Conservation (phyloP, 164 flowering plant genomes). For the Protea cynaroides region DNA sequence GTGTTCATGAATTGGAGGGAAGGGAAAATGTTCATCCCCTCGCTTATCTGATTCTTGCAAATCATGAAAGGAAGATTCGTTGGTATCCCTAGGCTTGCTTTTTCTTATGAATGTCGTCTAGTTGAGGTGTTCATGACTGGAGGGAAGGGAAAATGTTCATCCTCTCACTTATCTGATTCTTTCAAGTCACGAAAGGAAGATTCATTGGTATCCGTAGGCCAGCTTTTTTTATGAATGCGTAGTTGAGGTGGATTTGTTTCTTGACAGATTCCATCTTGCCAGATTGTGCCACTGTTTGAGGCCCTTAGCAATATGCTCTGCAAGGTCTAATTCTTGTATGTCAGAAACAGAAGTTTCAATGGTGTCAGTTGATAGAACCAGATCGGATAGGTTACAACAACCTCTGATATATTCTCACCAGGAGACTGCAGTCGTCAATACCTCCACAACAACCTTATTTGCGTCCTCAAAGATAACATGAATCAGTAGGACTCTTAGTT, state of each 20-base stretch:
- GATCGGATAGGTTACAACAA: too few species aligned
- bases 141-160: constrained; percentile 9
- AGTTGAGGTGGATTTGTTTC: constrained; percentile 12
- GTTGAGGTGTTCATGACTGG: constrained; percentile 6
- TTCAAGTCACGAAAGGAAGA: constrained; percentile 15
- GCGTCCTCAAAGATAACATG: too few species aligned
- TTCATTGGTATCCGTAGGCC: constrained; percentile 6
- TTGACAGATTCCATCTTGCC: constrained; percentile 23
- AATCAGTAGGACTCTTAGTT: too few species aligned
- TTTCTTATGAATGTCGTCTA: constrained; percentile 13
- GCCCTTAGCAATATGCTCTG: constrained; percentile 42
- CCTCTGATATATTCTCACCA: too few species aligned
- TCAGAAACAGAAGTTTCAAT: too few species aligned
- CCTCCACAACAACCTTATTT: too few species aligned
- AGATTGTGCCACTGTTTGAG: constrained; percentile 45
- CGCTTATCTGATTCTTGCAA: constrained; percentile 6
- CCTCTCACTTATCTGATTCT: constrained; percentile 1
- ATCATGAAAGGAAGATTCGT: constrained; percentile 12
- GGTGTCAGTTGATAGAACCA: too few species aligned
- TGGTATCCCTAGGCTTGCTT: constrained; percentile 6
- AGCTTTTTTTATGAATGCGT: constrained; percentile 12
- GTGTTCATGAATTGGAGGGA: constrained; percentile 5
- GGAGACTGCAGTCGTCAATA: too few species aligned
- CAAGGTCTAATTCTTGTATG: not conserved
- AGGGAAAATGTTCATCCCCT: constrained; percentile 7